These are phyloP conservation scores for Fusarium begoniae DNA, from an alignment of 2,329 filamentous ascomycete genomes.

Conservation along the genomic window DNA sequence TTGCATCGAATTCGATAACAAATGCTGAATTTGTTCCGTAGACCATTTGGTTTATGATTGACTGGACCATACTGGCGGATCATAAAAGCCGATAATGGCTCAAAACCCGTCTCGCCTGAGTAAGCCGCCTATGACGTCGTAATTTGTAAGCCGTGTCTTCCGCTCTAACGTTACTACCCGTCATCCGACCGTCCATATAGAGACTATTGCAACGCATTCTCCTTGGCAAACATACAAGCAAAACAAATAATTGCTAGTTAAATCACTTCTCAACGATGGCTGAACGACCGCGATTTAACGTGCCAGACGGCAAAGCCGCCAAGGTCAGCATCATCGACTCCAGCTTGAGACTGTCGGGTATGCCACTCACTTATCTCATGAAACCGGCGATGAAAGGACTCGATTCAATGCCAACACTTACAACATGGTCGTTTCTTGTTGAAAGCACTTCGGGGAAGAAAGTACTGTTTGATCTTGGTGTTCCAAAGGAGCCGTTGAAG, in stretches of 20 bases:
- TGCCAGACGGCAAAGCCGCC: background rate
- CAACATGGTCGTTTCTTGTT: constrained; percentile 20
- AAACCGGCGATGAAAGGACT: constrained; percentile 1
- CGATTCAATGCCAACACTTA: background rate
- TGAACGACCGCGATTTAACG: background rate
- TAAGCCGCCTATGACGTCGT: background rate
- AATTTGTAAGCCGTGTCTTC: background rate
- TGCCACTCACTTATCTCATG: background rate
- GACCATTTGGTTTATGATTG: too few relatives aligned
- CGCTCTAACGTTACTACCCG: too few relatives aligned
- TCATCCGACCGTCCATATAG: background rate
- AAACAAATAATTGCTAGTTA: too few relatives aligned
- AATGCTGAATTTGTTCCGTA: too few relatives aligned
- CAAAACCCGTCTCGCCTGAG: too few relatives aligned
- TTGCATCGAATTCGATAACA: too few relatives aligned
- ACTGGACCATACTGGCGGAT: too few relatives aligned
- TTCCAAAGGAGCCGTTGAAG: constrained; percentile 9
- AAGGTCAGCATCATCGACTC: constrained; percentile 24
- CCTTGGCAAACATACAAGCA: fast-evolving
- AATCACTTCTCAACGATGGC: background rate
- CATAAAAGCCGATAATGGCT: too few relatives aligned
- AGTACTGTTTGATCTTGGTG: constrained; percentile 17
- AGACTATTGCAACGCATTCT: fast-evolving
- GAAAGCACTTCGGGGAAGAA: constrained; percentile 5
- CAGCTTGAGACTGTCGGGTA: background rate